Evolutionary conservation across 1,284 basidiomycete genomes (phyloP).

Genomic region (Apiotrichum akiyoshidainum): DNA sequence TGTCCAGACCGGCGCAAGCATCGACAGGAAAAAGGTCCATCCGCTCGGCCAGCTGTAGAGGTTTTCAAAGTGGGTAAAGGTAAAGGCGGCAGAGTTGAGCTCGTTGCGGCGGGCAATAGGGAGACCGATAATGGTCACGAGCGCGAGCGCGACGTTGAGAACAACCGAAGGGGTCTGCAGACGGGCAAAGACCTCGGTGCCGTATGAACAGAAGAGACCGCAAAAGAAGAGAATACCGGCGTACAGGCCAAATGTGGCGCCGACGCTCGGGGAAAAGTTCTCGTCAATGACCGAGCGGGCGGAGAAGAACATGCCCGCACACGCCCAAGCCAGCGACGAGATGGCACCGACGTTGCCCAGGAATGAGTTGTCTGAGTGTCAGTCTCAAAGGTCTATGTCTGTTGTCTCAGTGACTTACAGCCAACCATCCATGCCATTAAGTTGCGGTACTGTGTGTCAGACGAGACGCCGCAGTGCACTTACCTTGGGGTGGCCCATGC

Average conservation of each 20-base stretch:
- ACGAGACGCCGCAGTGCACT: not conserved
- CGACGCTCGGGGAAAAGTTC: slow-evolving; percentile 35
- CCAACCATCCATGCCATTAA: slow-evolving; percentile 49
- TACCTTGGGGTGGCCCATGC: slow-evolving; percentile 25
- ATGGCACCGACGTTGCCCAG: slow-evolving; percentile 66
- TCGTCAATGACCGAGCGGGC: slow-evolving; percentile 40
- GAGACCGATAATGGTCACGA: slow-evolving; percentile 71
- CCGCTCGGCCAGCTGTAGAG: slow-evolving; percentile 66
- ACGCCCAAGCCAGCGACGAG: slow-evolving; percentile 71
- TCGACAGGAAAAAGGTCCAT: slow-evolving; percentile 61
- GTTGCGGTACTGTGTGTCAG: slow-evolving; percentile 29
- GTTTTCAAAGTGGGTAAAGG: slow-evolving; percentile 46
- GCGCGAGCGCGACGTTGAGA: slow-evolving; percentile 65
- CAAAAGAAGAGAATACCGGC: slow-evolving; percentile 42
- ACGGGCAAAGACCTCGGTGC: slow-evolving; percentile 63
- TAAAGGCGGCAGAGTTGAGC: slow-evolving; percentile 64
- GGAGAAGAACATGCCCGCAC: slow-evolving; percentile 42
- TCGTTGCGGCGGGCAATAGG: slow-evolving; percentile 66
- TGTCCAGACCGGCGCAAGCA: slow-evolving; percentile 73
- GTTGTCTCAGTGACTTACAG: too few species aligned
- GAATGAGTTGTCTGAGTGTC: slow-evolving; percentile 38
- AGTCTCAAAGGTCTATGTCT: too few species aligned
- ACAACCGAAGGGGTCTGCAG: slow-evolving; percentile 68
- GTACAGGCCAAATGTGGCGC: slow-evolving; percentile 45
- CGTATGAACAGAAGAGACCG: slow-evolving; percentile 61